Percentiles rank a stretch among this genome's conserved stretches.
phyloP scores from a whole-genome alignment of 2,329 filamentous ascomycete genomes.

The Colletotrichum horii region DNA sequence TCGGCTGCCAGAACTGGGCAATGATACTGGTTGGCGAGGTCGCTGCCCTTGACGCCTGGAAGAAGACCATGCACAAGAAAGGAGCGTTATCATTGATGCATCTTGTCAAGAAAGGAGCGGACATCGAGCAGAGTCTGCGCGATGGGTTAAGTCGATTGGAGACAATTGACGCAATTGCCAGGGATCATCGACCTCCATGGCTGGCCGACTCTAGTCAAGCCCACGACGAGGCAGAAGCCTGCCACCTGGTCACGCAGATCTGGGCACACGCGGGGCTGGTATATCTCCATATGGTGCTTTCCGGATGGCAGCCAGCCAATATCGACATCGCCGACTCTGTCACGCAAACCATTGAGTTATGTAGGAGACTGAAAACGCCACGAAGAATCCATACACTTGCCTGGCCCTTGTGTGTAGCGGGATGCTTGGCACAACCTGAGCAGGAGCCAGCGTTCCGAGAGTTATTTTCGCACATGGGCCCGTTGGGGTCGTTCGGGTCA shows the following conservation, averaged over 20 bases:
- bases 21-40: constrained; percentile 58
- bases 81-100: constrained; percentile 50
- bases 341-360: constrained; percentile 27
- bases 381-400: not conserved
- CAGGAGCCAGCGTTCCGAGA: not conserved
- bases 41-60: constrained; percentile 59
- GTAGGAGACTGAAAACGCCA: not conserved
- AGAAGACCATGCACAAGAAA: constrained; percentile 38
- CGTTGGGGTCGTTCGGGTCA: constrained; percentile 49
- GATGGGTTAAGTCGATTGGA: not conserved
- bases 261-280: constrained; percentile 53
- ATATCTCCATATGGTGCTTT: constrained; percentile 53
- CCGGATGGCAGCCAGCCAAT: constrained; percentile 53
- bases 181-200: not conserved
- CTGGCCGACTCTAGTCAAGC: not conserved
- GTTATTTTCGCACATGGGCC: constrained; percentile 36
- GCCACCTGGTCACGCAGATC: constrained; percentile 28
- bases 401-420: not conserved
- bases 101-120: constrained; percentile 36
- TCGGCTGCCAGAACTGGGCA: constrained; percentile 54
- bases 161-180: not conserved
- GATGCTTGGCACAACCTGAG: not conserved
- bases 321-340: constrained; percentile 42
- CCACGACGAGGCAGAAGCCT: constrained; percentile 6
- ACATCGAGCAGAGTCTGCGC: not conserved